Evolutionary conservation across 2,329 filamentous ascomycete genomes (phyloP).

Genomic region (Westerdykella sp.): DNA sequence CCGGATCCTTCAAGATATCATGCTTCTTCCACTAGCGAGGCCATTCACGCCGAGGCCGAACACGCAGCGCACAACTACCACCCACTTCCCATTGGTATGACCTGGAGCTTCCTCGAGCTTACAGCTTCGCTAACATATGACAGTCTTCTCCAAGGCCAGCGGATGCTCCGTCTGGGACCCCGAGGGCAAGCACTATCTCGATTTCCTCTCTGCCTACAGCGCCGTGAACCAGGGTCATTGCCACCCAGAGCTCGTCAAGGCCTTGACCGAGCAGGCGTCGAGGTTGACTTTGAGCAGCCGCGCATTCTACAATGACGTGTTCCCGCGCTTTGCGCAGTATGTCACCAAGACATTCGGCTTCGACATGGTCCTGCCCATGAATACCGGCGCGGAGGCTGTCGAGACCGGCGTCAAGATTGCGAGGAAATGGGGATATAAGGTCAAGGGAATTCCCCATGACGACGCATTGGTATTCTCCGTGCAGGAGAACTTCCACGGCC

Average conservation of each 20-base stretch:
- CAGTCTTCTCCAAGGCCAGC: conserved; percentile 67
- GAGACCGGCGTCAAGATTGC: conserved; percentile 96
- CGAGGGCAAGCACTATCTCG: conserved; percentile 84
- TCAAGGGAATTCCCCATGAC: conserved; percentile 79
- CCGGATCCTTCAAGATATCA: conserved; percentile 54
- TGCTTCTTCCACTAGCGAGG: conserved; percentile 67
- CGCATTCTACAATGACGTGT: conserved; percentile 98
- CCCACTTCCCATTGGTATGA: conserved; percentile 71
- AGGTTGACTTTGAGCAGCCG: conserved; percentile 87
- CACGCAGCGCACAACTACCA: conserved; percentile 98
- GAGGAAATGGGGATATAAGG: conserved; percentile 96
- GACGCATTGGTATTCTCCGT: conserved; percentile 81
- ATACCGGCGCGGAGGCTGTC: conserved; percentile 92
- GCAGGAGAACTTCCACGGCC: conserved; percentile 90
- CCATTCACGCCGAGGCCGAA: conserved; percentile 73
- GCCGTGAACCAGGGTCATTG: conserved; percentile 98
- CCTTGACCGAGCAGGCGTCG: conserved; percentile 80
- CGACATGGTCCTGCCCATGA: conserved; percentile 98
- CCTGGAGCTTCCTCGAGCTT: neutral
- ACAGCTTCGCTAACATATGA: conserved; percentile 1
- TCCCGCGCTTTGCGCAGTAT: conserved; percentile 91
- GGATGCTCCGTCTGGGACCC: conserved; percentile 95
- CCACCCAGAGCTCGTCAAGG: conserved; percentile 90
- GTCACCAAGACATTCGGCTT: conserved; percentile 84
- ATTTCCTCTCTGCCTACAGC: conserved; percentile 96